A percentile compares a stretch with the other conserved stretches of the same genome.
These are phyloP conservation scores for Alternaria triticina DNA, from an alignment of 2,329 filamentous ascomycete species.

Conservation along the genomic window DNA sequence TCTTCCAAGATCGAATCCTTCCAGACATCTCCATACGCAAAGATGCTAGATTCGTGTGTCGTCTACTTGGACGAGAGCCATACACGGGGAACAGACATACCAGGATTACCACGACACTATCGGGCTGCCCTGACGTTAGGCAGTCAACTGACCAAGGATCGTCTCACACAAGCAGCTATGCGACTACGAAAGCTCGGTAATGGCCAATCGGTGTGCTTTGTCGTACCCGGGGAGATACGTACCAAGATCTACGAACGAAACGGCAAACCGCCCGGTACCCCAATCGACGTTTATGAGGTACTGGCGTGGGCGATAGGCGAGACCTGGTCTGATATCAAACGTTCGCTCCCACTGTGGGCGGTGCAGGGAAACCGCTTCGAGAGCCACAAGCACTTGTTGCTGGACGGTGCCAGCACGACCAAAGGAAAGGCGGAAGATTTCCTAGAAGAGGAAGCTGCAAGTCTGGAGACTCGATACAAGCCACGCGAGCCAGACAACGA, in stretches of 20 bases:
- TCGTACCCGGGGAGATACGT: slow-evolving; percentile 64
- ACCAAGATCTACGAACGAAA: slow-evolving; percentile 54
- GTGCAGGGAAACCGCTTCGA: slow-evolving; percentile 63
- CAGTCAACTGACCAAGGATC: slow-evolving; percentile 69
- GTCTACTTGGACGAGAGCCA: slow-evolving; percentile 75
- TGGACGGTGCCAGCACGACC: slow-evolving; percentile 37
- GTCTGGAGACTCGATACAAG: slow-evolving; percentile 60
- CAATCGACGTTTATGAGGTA: slow-evolving; percentile 61
- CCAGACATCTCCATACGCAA: slow-evolving; percentile 63
- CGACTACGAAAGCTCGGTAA: slow-evolving; percentile 61
- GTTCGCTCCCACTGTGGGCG: slow-evolving; percentile 65
- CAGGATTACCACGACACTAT: slow-evolving; percentile 62
- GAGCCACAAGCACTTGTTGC: slow-evolving; percentile 47
- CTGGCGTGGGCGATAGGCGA: slow-evolving; percentile 66
- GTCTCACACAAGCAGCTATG: slow-evolving; percentile 70
- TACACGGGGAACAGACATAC: slow-evolving; percentile 71
- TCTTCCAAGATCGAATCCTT: slow-evolving; percentile 57
- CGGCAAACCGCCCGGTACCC: neutral
- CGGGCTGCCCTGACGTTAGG: slow-evolving; percentile 73
- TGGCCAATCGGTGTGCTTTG: slow-evolving; percentile 70
- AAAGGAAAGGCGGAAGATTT: slow-evolving; percentile 51
- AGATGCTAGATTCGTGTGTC: slow-evolving; percentile 64
- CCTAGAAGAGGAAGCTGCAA: slow-evolving; percentile 63
- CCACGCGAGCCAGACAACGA: slow-evolving; percentile 31
- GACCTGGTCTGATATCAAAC: slow-evolving; percentile 59